A percentile compares a stretch with the other conserved stretches of the same genome.
Evolutionary conservation across 2,329 filamentous ascomycete genomes (phyloP).

Genomic region (Xylariaceae sp.): DNA sequence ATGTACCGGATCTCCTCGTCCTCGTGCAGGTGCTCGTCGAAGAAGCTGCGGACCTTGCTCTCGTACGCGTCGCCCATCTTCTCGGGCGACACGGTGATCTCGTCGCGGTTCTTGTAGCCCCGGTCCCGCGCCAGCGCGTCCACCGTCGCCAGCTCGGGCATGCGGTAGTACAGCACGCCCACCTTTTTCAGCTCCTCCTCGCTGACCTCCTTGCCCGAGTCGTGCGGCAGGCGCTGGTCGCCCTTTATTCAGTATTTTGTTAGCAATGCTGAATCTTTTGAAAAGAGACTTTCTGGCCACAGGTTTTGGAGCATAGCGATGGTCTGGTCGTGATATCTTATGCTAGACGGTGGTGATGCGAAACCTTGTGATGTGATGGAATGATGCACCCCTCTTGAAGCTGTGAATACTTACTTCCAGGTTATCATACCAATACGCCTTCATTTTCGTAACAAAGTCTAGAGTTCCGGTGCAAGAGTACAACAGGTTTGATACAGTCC

Average conservation of each 20-base stretch:
- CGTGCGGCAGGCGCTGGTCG: constrained; percentile 87
- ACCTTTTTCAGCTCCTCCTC: constrained; percentile 62
- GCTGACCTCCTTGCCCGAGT: constrained; percentile 68
- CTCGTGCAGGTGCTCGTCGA: constrained; percentile 92
- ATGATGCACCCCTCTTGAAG: too few species aligned
- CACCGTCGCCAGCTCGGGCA: constrained; percentile 60
- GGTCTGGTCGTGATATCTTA: too few species aligned
- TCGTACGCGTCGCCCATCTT: constrained; percentile 86
- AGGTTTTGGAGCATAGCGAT: too few species aligned
- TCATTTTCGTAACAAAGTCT: too few species aligned
- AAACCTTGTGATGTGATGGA: not conserved
- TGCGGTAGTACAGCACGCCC: constrained; percentile 74
- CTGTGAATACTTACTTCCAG: constrained; percentile 18
- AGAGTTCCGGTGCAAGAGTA: too few species aligned
- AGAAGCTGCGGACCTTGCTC: constrained; percentile 89
- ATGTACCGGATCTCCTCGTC: constrained; percentile 98
- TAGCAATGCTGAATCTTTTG: constrained; percentile 8
- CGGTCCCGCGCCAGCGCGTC: constrained; percentile 69
- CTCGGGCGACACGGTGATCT: constrained; percentile 80
- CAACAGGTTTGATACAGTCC: too few species aligned
- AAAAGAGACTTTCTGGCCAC: too few species aligned
- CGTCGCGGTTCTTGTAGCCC: constrained; percentile 89
- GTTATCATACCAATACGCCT: constrained; percentile 55
- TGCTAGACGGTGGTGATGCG: too few species aligned
- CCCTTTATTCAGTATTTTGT: constrained; percentile 48